Evolutionary conservation across 2,329 filamentous ascomycete genomes (phyloP).

Genomic region (Neonectria ditissima): DNA sequence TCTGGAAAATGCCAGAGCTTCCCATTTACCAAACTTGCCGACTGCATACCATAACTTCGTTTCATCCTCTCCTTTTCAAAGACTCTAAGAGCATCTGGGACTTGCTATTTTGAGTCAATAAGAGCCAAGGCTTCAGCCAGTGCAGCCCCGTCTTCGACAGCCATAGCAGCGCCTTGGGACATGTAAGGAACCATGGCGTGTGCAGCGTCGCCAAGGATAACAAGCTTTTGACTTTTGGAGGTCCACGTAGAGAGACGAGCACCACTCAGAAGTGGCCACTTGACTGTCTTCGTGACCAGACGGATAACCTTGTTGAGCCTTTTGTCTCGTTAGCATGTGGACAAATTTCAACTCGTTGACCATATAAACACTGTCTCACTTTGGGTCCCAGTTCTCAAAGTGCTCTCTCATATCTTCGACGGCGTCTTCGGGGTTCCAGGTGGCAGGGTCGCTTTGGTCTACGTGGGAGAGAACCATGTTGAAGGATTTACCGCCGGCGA

Average conservation of each 20-base stretch:
- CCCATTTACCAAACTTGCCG: slow-evolving; percentile 59
- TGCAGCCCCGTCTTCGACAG: slow-evolving; percentile 56
- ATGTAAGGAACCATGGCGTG: slow-evolving; percentile 60
- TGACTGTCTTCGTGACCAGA: slow-evolving; percentile 49
- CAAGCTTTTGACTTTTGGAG: slow-evolving; percentile 44
- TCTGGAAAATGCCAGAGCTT: slow-evolving; percentile 61
- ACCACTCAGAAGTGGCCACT: slow-evolving; percentile 49
- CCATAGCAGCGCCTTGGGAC: slow-evolving; percentile 58
- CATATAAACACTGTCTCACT: no score
- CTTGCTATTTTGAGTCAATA: slow-evolving; percentile 40
- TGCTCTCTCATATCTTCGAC: slow-evolving; percentile 50
- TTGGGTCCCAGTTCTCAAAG: slow-evolving; percentile 50
- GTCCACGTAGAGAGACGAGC: slow-evolving; percentile 46
- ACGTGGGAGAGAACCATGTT: slow-evolving; percentile 60
- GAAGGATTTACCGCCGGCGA: slow-evolving; percentile 55
- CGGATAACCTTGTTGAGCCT: slow-evolving; percentile 52
- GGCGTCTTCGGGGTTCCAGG: slow-evolving; percentile 43
- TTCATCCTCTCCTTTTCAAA: slow-evolving; percentile 53
- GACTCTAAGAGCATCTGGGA: slow-evolving; percentile 48
- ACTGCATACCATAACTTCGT: slow-evolving; percentile 54
- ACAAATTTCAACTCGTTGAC: no score
- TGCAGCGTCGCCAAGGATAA: slow-evolving; percentile 56
- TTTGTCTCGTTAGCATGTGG: no score
- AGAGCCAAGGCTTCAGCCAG: slow-evolving; percentile 49
- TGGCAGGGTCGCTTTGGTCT: slow-evolving; percentile 50